Percentiles rank a stretch among this genome's conserved stretches.
Conservation (phyloP, 768 basidiomycete species). For the Filobasidium wieringae region DNA sequence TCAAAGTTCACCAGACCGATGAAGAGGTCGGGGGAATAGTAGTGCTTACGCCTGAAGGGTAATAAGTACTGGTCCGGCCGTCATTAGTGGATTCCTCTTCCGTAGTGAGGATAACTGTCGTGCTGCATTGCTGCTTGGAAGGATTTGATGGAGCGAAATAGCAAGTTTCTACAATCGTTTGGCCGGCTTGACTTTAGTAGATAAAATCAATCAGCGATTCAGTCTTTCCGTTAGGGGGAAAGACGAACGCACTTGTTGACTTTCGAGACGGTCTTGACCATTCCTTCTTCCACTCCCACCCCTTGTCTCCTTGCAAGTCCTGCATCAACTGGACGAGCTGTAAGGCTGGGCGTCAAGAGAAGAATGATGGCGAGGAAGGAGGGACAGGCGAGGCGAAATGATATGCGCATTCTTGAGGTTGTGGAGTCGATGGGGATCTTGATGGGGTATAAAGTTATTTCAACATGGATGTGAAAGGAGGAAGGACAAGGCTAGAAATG, state of each 20-base stretch:
- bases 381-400: too few species aligned
- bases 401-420: too few species aligned
- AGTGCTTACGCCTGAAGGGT: neutral
- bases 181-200: neutral
- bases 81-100: neutral
- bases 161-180: neutral
- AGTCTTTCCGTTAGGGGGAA: neutral
- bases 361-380: too few species aligned
- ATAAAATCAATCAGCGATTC: neutral
- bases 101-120: neutral
- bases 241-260: neutral
- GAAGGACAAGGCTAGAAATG: too few species aligned
- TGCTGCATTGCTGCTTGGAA: neutral
- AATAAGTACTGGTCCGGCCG: neutral
- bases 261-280: neutral
- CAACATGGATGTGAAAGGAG: too few species aligned
- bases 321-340: too few species aligned
- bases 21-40: neutral
- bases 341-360: too few species aligned
- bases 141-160: neutral
- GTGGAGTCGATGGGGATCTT: too few species aligned
- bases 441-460: too few species aligned
- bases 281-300: neutral
- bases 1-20: neutral
- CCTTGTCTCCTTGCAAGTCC: too few species aligned